These are phyloP conservation scores for Kodamaea leandrae DNA, from an alignment of 805 yeast species.

Conservation along the genomic window DNA sequence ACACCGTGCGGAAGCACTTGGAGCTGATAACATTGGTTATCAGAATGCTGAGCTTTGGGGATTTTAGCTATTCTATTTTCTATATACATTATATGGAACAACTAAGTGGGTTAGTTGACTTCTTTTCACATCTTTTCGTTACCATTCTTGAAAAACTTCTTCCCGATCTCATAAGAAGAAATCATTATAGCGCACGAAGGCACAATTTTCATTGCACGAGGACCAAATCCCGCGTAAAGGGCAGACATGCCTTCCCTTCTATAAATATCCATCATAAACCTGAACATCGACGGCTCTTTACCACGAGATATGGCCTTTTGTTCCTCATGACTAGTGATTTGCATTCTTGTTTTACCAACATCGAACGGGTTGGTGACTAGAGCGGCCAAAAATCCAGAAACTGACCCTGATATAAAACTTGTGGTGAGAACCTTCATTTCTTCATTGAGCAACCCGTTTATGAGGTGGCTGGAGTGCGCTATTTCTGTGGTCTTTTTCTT, in stretches of 20 bases:
- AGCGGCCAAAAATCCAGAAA: conserved; percentile 85
- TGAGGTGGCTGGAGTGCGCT: not conserved
- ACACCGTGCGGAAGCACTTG: no score
- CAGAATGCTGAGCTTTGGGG: conserved; percentile 1
- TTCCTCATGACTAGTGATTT: conserved; percentile 46
- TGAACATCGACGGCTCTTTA: conserved; percentile 58
- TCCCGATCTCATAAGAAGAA: conserved; percentile 88
- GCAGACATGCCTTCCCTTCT: conserved; percentile 77
- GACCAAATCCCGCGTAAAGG: conserved; percentile 81
- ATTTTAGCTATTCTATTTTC: conserved; percentile 1
- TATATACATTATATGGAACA: no score
- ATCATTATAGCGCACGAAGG: conserved; percentile 99
- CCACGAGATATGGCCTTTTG: conserved; percentile 1
- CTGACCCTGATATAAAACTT: conserved; percentile 77
- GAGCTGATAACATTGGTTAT: not conserved
- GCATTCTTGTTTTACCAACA: conserved; percentile 93
- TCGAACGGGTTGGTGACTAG: conserved; percentile 91
- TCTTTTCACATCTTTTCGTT: not conserved
- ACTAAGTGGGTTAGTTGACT: no score
- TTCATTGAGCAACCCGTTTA: conserved; percentile 12
- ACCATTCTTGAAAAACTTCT: conserved; percentile 43
- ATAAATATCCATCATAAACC: conserved; percentile 59
- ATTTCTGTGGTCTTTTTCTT: conserved; percentile 24
- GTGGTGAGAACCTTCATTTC: conserved; percentile 51
- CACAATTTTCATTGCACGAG: conserved; percentile 86